Evolutionary conservation across 2,329 filamentous ascomycete species (phyloP), one percentile per base, ranked within the genome.

Genomic region (Paracorniculantispora psalliotae): DNA sequence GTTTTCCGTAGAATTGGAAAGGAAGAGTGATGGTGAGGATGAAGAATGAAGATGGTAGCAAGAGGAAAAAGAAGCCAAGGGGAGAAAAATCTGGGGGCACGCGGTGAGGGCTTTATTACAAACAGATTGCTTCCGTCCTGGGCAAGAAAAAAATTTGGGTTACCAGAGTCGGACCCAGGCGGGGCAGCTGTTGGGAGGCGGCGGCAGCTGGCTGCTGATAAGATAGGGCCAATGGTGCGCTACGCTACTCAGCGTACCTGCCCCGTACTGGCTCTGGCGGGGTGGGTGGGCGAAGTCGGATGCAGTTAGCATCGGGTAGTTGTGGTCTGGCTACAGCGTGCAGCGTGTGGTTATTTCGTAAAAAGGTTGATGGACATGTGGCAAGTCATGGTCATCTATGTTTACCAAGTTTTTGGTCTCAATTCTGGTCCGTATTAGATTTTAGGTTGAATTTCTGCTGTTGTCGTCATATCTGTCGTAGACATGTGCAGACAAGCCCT

Each of bases 51-150:
- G 26, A 52, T 25, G 15, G 26, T 55, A 39, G 28, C 33, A 49
- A 47, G 25, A 54, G 44, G 50, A 48, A 57, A 55, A 54, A 19
- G 41, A 44, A 30, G 21, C 25, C 26, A 26, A 44, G 47, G 33
- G 21, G 21, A 52, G 26, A 28, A 25, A 47, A 52, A 30, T 50
- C 25, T 59, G 49, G 49, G 43, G 57, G 33, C 44, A 57, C 54
- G 47, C 47, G 48, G 51, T 59, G 58, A 56, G 58, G 51, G 58
- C 35, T 59, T 59, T 59, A 55, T 55, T 37, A 35, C 35, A n/a
- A 47, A 59, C 21, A 10, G 56, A 17, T 46, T 51, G 48, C 48
- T 37, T 28, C 39, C 48, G 56, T 59, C 56, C 33, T 54, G 41
- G 57, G 30, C n/a, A 41, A 30, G 25, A 52, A 52, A 59, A 54